A percentile compares a stretch with the other conserved stretches of the same genome.
phyloP scores from a whole-genome alignment of 495 filamentous ascomycete genomes.

The Penicillium daleae region DNA sequence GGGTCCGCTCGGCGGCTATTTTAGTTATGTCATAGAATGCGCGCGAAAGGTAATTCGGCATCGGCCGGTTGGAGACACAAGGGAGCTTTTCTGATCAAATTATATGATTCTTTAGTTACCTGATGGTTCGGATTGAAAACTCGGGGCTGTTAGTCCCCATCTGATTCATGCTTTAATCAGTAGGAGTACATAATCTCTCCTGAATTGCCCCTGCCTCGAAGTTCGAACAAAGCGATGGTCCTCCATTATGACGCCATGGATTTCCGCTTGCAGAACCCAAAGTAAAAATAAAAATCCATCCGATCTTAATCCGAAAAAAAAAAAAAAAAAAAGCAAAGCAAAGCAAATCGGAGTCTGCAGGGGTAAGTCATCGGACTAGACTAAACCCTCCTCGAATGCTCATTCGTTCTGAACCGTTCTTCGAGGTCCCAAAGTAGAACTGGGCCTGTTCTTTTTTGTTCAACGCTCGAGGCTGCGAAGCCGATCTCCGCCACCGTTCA shows the following conservation, averaged over 20 bases:
- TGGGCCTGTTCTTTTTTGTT: no score
- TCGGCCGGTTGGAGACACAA: neutral
- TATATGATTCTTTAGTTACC: neutral
- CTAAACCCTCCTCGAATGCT: slow-evolving; percentile 11
- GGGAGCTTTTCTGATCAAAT: neutral
- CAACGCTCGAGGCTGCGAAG: slow-evolving; percentile 1
- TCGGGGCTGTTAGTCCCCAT: neutral
- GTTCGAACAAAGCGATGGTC: slow-evolving; percentile 6
- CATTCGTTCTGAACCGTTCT: neutral
- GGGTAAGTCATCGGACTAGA: slow-evolving; percentile 31
- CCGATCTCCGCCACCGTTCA: slow-evolving; percentile 21
- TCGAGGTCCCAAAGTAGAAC: neutral
- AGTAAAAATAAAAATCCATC: slow-evolving; percentile 3
- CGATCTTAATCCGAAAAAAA: neutral
- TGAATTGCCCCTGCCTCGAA: slow-evolving; percentile 2
- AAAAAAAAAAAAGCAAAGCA: slow-evolving; percentile 10
- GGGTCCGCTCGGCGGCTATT: slow-evolving; percentile 11
- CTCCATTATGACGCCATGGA: slow-evolving; percentile 25
- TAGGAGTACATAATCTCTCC: no score
- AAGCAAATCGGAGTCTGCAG: slow-evolving; percentile 32
- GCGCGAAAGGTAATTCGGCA: neutral
- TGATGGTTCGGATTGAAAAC: neutral
- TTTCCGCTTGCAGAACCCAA: slow-evolving; percentile 23
- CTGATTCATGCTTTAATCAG: neutral
- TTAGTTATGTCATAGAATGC: slow-evolving; percentile 23